Conservation (phyloP, 495 filamentous ascomycete species). For the Aspergillus haitiensis region DNA sequence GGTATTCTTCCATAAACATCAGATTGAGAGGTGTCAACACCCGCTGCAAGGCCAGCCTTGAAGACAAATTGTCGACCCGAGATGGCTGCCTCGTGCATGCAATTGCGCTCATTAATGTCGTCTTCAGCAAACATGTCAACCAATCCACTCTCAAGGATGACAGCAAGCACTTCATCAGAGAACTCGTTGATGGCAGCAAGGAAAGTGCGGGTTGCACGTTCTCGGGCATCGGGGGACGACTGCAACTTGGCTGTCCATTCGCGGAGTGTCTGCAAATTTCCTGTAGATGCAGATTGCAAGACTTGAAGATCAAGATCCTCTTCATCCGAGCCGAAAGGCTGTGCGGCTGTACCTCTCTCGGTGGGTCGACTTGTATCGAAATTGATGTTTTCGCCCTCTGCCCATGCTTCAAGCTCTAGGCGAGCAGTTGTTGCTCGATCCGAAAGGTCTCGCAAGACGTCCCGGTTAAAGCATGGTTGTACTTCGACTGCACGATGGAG, state of each 20-base stretch:
- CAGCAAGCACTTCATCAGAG: constrained; percentile 70
- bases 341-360: constrained; percentile 63
- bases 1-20: constrained; percentile 95
- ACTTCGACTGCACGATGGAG: constrained; percentile 94
- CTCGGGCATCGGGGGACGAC: constrained; percentile 57
- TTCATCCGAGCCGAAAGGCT: constrained; percentile 70
- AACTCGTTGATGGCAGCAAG: constrained; percentile 82
- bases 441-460: constrained; percentile 92
- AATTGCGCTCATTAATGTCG: constrained; percentile 96
- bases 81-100: constrained; percentile 91
- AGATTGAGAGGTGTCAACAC: constrained; percentile 71
- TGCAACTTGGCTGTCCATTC: constrained; percentile 63
- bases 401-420: constrained; percentile 92
- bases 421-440: constrained; percentile 93
- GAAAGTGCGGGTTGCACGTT: constrained; percentile 84
- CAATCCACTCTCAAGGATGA: constrained; percentile 74
- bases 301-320: constrained; percentile 84
- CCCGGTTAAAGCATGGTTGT: constrained; percentile 95
- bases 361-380: constrained; percentile 63
- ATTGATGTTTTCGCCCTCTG: constrained; percentile 86
- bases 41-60: constrained; percentile 64
- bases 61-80: constrained; percentile 79
- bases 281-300: constrained; percentile 78
- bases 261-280: constrained; percentile 61
- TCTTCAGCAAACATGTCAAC: constrained; percentile 88